phyloP scores from a whole-genome alignment of 164 flowering plant species.

The grape (Vitis vinifera) region ASM3070453v1 NC_081808.1:757501-758000 shows the following conservation, averaged over 20 bases:
- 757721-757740: constrained; percentile 30
- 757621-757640: constrained; percentile 40
- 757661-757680: constrained; percentile 29
- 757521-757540: constrained; percentile 63
- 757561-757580: constrained; percentile 57
- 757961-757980: constrained; percentile 23
- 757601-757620: constrained; percentile 25
- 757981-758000: constrained; percentile 19
- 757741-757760: constrained; percentile 33
- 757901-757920: constrained; percentile 20
- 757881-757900: constrained; percentile 18
- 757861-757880: constrained; percentile 22
- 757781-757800: constrained; percentile 42
- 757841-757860: constrained; percentile 23
- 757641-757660: constrained; percentile 46
- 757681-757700: constrained; percentile 28
- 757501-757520: constrained; percentile 49
- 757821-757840: constrained; percentile 34
- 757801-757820: constrained; percentile 19
- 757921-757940: constrained; percentile 25
- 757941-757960: constrained; percentile 26
- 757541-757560: constrained; percentile 65
- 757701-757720: constrained; percentile 52
- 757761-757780: constrained; percentile 72
- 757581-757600: constrained; percentile 31